phyloP scores from a whole-genome alignment of 345 rosid genomes.

The Erysimum cheiranthoides region DNA sequence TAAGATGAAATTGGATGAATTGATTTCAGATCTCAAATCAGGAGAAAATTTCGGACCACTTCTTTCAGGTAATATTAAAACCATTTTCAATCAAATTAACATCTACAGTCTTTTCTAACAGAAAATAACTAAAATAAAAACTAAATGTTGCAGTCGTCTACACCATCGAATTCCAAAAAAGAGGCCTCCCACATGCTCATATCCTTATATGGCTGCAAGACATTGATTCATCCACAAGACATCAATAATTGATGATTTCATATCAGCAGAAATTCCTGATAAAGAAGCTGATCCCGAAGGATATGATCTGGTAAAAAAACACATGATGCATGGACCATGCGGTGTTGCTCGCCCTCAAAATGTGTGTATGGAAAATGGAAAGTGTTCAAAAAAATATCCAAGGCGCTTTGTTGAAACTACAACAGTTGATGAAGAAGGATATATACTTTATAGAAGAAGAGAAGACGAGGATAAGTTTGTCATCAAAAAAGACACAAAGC shows the following conservation, averaged over 20 bases:
- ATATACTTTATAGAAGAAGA: neutral
- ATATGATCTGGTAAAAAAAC: neutral
- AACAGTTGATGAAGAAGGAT: neutral
- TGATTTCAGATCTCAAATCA: too few species aligned
- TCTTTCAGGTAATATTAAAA: too few species aligned
- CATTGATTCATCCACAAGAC: too few species aligned
- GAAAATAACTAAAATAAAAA: too few species aligned
- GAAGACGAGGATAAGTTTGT: neutral
- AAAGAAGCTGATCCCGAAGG: neutral
- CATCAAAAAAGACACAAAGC: neutral
- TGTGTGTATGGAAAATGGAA: constrained; percentile 10
- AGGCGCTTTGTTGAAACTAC: neutral
- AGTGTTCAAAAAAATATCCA: neutral
- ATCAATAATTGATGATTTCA: too few species aligned
- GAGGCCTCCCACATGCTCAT: constrained; percentile 1
- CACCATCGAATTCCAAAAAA: neutral
- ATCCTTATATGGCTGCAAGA: too few species aligned
- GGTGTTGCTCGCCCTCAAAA: too few species aligned
- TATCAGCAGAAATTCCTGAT: neutral
- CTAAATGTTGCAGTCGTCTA: neutral
- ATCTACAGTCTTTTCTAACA: too few species aligned
- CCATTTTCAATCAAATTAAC: too few species aligned
- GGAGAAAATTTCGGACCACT: too few species aligned
- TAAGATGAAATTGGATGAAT: too few species aligned
- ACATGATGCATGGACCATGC: constrained; percentile 10